Evolutionary conservation across 2,329 filamentous ascomycete species (phyloP).

Genomic region (Sporothrix pallida): DNA sequence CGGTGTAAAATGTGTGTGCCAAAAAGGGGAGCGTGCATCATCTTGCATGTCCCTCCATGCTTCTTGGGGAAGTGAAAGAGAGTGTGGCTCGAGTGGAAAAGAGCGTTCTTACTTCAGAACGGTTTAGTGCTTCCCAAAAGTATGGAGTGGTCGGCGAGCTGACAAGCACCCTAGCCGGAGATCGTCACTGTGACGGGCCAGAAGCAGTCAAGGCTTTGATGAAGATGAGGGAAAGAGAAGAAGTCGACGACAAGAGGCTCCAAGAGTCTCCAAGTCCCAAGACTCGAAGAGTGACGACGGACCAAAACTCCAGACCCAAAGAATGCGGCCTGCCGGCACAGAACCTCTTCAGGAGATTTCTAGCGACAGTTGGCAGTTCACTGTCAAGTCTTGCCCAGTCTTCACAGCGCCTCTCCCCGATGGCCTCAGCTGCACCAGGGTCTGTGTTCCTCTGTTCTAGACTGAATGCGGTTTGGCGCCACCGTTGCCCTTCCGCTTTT

Average conservation of each 20-base stretch:
- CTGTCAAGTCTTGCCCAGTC: not conserved
- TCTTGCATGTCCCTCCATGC: not conserved
- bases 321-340: not conserved
- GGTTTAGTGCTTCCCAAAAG: not conserved
- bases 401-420: not conserved
- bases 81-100: too few species aligned
- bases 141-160: constrained; percentile 19
- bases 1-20: not conserved
- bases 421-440: constrained; percentile 28
- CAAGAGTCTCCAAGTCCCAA: not conserved
- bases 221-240: too few species aligned
- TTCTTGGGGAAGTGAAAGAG: not conserved
- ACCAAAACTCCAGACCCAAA: not conserved
- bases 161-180: constrained; percentile 7
- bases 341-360: constrained; percentile 13
- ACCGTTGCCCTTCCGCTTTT: constrained; percentile 21
- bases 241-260: not conserved
- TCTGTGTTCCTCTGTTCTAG: constrained; percentile 11
- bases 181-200: constrained; percentile 15
- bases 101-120: too few species aligned
- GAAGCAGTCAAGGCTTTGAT: not conserved
- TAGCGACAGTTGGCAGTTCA: not conserved
- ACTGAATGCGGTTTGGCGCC: constrained; percentile 15
- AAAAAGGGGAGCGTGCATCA: constrained; percentile 24
- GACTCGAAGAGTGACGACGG: not conserved